Percentiles rank a stretch among this genome's conserved stretches.
These are phyloP conservation scores for Fusarium marasasianum DNA, from an alignment of 2,329 filamentous ascomycete species.

Conservation along the genomic window DNA sequence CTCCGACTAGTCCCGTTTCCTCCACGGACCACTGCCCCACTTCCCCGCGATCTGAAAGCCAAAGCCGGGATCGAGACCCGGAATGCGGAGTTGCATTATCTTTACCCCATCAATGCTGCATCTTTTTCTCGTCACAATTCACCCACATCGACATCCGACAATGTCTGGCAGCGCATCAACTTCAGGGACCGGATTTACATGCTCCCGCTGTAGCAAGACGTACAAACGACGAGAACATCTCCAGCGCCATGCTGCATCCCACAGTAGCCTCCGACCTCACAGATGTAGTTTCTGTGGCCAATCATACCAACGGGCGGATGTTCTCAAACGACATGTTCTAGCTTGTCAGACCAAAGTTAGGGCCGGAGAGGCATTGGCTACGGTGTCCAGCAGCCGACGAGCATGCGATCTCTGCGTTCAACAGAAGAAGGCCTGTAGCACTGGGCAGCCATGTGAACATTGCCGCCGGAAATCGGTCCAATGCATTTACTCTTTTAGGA, in stretches of 20 bases:
- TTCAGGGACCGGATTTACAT: neutral
- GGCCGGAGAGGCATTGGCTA: accelerated
- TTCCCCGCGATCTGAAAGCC: neutral
- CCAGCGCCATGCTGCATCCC: neutral
- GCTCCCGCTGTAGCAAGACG: neutral
- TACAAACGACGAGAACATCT: slow-evolving; percentile 7
- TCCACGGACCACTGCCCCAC: neutral
- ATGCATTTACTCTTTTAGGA: neutral
- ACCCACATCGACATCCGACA: neutral
- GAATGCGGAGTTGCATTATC: neutral
- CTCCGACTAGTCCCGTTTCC: neutral
- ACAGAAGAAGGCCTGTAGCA: neutral
- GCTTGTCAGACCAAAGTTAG: neutral
- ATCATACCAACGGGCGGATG: neutral
- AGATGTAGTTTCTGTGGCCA: neutral
- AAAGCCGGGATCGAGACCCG: neutral
- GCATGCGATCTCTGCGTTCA: neutral
- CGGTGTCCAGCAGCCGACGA: neutral
- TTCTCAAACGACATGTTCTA: neutral
- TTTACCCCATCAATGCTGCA: neutral
- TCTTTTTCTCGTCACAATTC: neutral
- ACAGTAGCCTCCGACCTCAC: neutral
- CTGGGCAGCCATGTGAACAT: neutral
- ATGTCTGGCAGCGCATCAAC: neutral
- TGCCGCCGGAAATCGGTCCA: neutral